Conservation (phyloP, 306 rosid genomes). For the Prunus mira region DNA sequence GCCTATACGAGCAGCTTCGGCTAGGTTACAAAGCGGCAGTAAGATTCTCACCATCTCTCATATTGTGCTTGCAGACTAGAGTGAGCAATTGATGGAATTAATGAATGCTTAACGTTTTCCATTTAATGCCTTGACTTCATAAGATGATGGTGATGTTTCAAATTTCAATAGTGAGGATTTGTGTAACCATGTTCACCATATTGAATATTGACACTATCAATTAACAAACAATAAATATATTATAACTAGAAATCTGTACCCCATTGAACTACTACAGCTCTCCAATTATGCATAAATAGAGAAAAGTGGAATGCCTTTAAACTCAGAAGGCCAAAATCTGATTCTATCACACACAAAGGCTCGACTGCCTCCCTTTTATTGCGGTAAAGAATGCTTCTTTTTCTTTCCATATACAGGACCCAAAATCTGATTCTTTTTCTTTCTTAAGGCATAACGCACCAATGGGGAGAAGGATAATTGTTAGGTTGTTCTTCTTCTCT, state of each 20-base stretch:
- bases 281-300: not conserved
- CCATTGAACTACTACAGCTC: not conserved
- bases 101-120: constrained; percentile 3
- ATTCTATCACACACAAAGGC: not conserved
- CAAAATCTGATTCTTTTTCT: too few relatives aligned
- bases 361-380: too few relatives aligned
- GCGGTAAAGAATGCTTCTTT: too few relatives aligned
- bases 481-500: too few relatives aligned
- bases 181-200: not conserved
- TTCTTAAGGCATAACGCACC: too few relatives aligned
- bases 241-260: too few relatives aligned
- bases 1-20: constrained; percentile 93
- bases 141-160: constrained; percentile 2
- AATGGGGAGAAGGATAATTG: too few relatives aligned
- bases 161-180: not conserved
- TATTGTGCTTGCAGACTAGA: constrained; percentile 2
- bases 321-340: not conserved
- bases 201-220: too few relatives aligned
- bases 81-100: constrained; percentile 1
- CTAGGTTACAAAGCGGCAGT: constrained; percentile 80
- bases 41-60: constrained; percentile 29
- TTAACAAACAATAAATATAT: too few relatives aligned
- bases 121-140: constrained; percentile 8
- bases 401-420: too few relatives aligned
- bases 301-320: not conserved